Base-by-base conservation (phyloP, 2,329 filamentous ascomycete species). In the Hirsutella rhossiliensis region DNA sequence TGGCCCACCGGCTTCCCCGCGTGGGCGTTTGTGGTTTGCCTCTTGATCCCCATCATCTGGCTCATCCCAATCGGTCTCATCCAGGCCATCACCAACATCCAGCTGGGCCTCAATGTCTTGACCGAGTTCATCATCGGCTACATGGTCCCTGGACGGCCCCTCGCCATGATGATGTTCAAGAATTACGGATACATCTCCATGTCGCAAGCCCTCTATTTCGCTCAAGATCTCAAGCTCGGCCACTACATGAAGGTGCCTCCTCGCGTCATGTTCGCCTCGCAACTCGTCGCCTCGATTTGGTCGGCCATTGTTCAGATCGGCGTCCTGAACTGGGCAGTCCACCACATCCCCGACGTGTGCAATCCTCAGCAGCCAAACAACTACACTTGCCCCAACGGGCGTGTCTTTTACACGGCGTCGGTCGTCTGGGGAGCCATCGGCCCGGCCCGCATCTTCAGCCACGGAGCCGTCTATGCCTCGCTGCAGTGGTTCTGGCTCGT, bases 151-250 rank as follows among this genome's bases (percentile, higher is more conserved):
- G 82, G 82, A 23, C 72, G 72, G 3, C 82, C 82, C 2, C 68
- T 86, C 47, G 80, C 80, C 40, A 80, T 85, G 72, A 87, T 87
- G 81, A 73, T 86, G 64, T 86, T 86, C 67, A 85, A 85, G 62
- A 83, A 80, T 48, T 86, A 82, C 53, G 78, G 80, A 42, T 84
- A 82, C 56, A 75, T 84, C 45, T 77, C 71, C 62, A 82, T 83
- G 76, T 68, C 68, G 15, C 77, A 83, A 57, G 80, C 76, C 0
- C 65, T 82, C 41, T 78, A 75, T 57, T 83, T 83, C 57, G 67
- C 71, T 5, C 75, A 80, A 56, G 80, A 83, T 51, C 68, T 83
- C 52, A 83, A 82, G 58, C 68, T 82, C 2, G 80, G 75, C 18
- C 80, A 84, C 57, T 84, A 84, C 63, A 82, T 82, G 76, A 75